Evolutionary conservation across 1,284 basidiomycete species (phyloP).

Genomic region (Cutaneotrichosporon cyanovorans): DNA sequence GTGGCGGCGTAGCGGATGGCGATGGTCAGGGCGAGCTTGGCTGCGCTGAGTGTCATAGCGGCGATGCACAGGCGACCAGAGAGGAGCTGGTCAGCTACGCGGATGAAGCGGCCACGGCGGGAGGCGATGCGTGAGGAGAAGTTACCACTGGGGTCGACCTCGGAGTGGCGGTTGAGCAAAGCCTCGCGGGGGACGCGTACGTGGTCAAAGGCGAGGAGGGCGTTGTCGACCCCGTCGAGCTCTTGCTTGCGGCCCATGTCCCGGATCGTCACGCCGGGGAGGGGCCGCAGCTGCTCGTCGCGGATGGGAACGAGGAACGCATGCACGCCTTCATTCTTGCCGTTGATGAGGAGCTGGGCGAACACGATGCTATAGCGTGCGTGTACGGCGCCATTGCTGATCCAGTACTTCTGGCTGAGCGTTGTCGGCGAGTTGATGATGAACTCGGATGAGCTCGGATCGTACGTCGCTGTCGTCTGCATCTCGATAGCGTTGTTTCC

Average conservation of each 20-base stretch:
- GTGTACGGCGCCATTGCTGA: slow-evolving; percentile 9
- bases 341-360: slow-evolving; percentile 7
- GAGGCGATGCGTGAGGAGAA: slow-evolving; percentile 8
- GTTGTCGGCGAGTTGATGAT: slow-evolving; percentile 9
- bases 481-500: slow-evolving; percentile 15
- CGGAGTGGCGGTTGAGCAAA: slow-evolving; percentile 13
- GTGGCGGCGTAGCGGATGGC: slow-evolving; percentile 13
- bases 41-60: slow-evolving; percentile 6
- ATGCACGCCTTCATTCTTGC: slow-evolving; percentile 9
- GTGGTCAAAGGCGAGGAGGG: slow-evolving; percentile 9
- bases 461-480: slow-evolving; percentile 12
- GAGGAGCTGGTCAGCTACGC: slow-evolving; percentile 14
- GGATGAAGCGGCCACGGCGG: slow-evolving; percentile 12
- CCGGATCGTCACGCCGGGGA: slow-evolving; percentile 9
- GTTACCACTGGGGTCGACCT: slow-evolving; percentile 4
- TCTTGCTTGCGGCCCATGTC: slow-evolving; percentile 15
- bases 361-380: slow-evolving; percentile 12
- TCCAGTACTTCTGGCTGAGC: slow-evolving; percentile 13
- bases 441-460: slow-evolving; percentile 5
- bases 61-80: slow-evolving; percentile 15
- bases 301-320: slow-evolving; percentile 13
- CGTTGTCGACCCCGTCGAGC: slow-evolving; percentile 15
- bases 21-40: slow-evolving; percentile 8
- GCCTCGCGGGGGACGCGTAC: slow-evolving; percentile 8
- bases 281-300: slow-evolving; percentile 4